Evolutionary conservation across 192 early-diverging fungal species (phyloP).

Genomic region (Linnemannia exigua): DNA sequence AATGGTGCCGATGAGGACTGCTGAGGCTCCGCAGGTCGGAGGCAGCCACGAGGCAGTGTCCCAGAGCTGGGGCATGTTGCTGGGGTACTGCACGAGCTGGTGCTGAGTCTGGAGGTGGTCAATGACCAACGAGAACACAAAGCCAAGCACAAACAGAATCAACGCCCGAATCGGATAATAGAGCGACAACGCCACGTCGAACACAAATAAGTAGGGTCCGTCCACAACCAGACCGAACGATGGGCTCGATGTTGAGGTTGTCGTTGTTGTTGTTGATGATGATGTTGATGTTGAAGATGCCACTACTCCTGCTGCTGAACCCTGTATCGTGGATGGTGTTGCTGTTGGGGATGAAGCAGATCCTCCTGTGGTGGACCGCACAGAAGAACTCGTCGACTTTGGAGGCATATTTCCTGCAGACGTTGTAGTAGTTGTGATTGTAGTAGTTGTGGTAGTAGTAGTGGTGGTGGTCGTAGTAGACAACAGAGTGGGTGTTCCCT

Average conservation of each 20-base stretch:
- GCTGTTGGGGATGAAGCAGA: background rate
- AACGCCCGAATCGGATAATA: constrained; percentile 66
- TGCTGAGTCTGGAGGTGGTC: constrained; percentile 74
- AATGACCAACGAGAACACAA: constrained; percentile 73
- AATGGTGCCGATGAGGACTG: constrained; percentile 69
- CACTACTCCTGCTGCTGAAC: background rate
- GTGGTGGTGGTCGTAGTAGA: constrained; percentile 13
- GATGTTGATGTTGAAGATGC: background rate
- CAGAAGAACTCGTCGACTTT: background rate
- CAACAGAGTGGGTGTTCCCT: background rate
- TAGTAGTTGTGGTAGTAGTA: constrained; percentile 12
- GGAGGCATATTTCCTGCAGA: background rate
- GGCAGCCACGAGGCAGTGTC: constrained; percentile 74
- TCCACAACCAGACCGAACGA: constrained; percentile 13
- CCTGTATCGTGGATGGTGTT: constrained; percentile 8
- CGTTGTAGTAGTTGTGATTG: constrained; percentile 5
- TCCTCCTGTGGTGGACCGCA: background rate
- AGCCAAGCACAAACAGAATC: constrained; percentile 74
- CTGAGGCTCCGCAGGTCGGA: constrained; percentile 71
- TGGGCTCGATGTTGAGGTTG: background rate
- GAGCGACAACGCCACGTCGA: constrained; percentile 47
- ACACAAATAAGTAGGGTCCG: constrained; percentile 47
- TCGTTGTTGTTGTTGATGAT: constrained; percentile 15
- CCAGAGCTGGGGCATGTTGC: constrained; percentile 55
- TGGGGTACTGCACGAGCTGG: constrained; percentile 66